A percentile compares a stretch with the other conserved stretches of the same genome.
Conservation (phyloP, 495 filamentous ascomycete species). For the Podospora australis region DNA sequence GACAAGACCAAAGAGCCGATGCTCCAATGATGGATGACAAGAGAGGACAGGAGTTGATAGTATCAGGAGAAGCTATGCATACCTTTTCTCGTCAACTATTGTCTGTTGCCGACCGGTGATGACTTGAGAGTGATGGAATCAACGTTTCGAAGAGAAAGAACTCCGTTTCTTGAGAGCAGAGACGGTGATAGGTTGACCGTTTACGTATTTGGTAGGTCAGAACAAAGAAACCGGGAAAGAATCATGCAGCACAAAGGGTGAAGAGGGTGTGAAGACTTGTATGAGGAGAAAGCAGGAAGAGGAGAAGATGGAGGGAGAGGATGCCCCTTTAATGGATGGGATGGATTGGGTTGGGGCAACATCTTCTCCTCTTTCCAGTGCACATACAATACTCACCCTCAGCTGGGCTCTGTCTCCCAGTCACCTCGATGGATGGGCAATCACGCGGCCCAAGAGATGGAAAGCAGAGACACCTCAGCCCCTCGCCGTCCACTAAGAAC, state of each 20-base stretch:
- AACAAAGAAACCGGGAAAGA: slow-evolving; percentile 9
- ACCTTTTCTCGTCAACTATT: background rate
- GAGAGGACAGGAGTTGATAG: no score
- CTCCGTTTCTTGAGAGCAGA: background rate
- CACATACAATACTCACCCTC: no score
- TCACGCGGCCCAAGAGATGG: no score
- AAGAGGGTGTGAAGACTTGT: no score
- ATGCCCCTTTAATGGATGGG: slow-evolving; percentile 16
- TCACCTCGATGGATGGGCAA: no score
- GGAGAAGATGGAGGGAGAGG: slow-evolving; percentile 12
- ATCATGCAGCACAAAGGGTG: slow-evolving; percentile 11
- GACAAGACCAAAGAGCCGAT: no score
- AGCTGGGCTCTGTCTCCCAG: no score
- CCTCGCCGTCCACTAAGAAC: no score
- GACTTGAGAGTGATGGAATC: background rate
- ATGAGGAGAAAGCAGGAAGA: background rate
- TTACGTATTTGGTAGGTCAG: background rate
- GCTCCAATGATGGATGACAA: background rate
- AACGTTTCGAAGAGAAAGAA: background rate
- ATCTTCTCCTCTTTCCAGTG: no score
- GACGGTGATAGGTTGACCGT: background rate
- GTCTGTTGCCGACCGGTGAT: background rate
- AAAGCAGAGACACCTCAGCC: no score
- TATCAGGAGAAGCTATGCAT: no score
- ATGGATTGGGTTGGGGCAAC: no score